These are phyloP conservation scores for Pseudocercospora musae DNA, from an alignment of 2,329 filamentous ascomycete genomes.

Conservation along the genomic window DNA sequence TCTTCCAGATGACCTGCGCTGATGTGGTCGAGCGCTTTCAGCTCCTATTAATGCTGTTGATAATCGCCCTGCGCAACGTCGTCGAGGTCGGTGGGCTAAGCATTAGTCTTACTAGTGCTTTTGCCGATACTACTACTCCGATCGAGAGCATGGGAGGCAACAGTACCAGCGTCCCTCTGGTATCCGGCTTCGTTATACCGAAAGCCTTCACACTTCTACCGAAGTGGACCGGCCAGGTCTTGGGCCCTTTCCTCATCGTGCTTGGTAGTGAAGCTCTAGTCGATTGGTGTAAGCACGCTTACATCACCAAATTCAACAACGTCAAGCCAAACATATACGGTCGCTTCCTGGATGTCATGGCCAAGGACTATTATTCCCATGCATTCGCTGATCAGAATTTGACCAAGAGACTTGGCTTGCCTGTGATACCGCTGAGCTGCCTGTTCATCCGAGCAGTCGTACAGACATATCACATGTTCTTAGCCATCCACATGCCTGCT, in stretches of 20 bases:
- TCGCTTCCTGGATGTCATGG: conserved; percentile 85
- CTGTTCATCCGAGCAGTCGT: conserved; percentile 92
- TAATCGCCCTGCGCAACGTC: conserved; percentile 93
- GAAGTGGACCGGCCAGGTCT: conserved; percentile 79
- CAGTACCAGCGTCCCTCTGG: conserved; percentile 45
- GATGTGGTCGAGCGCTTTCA: conserved; percentile 97
- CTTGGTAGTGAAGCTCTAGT: conserved; percentile 95
- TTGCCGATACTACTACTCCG: conserved; percentile 17
- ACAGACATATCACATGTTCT: conserved; percentile 97
- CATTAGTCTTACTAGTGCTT: conserved; percentile 35
- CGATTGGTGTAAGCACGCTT: conserved; percentile 94
- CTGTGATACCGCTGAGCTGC: conserved; percentile 87
- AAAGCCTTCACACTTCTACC: conserved; percentile 89
- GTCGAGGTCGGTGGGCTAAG: conserved; percentile 89
- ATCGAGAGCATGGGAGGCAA: conserved; percentile 37
- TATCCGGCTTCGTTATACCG: conserved; percentile 72
- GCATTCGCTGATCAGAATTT: conserved; percentile 89
- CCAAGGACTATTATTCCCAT: conserved; percentile 97
- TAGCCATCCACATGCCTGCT: conserved; percentile 78
- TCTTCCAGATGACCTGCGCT: conserved; percentile 93
- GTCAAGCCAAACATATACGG: conserved; percentile 87
- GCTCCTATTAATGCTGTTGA: conserved; percentile 93
- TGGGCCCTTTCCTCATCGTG: conserved; percentile 90
- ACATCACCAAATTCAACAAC: conserved; percentile 98
- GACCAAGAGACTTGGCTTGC: conserved; percentile 82